Evolutionary conservation across 352 stramenopile species (phyloP), one percentile per base, ranked within the genome.

Genomic region (Phytophthora europaea): DNA sequence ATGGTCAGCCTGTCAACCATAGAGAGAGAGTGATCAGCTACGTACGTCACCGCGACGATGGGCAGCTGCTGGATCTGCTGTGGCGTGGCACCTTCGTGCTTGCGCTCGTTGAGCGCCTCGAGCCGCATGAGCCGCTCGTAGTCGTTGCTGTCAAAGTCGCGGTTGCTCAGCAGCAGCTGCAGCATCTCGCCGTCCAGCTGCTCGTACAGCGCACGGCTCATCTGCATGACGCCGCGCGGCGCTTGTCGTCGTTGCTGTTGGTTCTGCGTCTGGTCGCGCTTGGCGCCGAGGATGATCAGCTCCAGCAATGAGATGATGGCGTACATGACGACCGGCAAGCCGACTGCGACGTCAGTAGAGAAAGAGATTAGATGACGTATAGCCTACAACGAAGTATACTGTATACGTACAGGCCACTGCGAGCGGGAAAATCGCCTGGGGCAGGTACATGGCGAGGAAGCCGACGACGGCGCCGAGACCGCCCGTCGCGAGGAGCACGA

Each of bases 41-140:
- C 84, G 61, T 83, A 94, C 89, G 76, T 94, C 22, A 92, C 70
- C 2, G 69, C 28, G 16, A 94, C 69, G 34, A 93, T 61, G 4
- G 89, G 89, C 15, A 96, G 71, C 16, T 85, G 82, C 57, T 77
- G 63, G 43, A 96, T 96, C 56, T 94, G 79, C 4, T 63, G 61
- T 8, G 86, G 67, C 0, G 73, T 84, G 0, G 85, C 88, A 13
- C 89, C 85, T 3, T 90, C 68, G 2, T 75, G 77, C n/a, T 85
- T 81, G 12, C 70, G 66, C 65, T 88, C 76, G 50, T 87, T 92
- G 55, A 92, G 77, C 12, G 60, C 80, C 33, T 96, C 82, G 0
- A 96, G 74, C 33, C 83, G 73, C 77, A 95, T 80, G 31, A 95
- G 71, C 2, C 81, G 84, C 65, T 93, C 88, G 43, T 92, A 93